Evolutionary conservation across 2,329 filamentous ascomycete genomes (phyloP), one percentile per base, ranked within the genome.

Genomic region (Cercospora sojina): DNA sequence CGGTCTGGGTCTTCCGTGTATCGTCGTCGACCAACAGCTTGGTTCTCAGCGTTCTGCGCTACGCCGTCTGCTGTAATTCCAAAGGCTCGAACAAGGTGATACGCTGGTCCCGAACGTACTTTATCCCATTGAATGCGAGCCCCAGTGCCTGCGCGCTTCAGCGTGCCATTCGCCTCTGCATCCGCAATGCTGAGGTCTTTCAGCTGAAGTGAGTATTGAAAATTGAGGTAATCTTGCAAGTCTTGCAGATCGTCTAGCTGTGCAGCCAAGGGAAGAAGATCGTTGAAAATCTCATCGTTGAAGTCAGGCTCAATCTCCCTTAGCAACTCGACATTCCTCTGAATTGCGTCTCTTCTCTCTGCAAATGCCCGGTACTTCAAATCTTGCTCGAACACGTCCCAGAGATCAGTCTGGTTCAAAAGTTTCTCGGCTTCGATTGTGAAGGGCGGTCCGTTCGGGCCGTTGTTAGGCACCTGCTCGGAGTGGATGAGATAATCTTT

Each of bases 201-300:
- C 58, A 98, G 83, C 77, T 96, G 88, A 3, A 88, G 83, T 4
- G 91, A 88, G 74, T 98, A 98, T 75, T 93, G 91, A 79, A 99
- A 99, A 75, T 98, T 93, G 62, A 98, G 83, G 74, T 98, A 98
- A 75, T 99, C 95, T 76, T 98, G 94, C 23, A 99, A 81, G 78
- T 99, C 95, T 77, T 99, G 95, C 18, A 99, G 85, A 77, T 99
- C 95, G 77, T 99, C 95, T 84, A 97, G 93, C 0, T 91, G 94
- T 4, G 87, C 87, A 3, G 93, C 93, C 65, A 88, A 84, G 0
- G 86, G 84, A n/a, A 95, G 86, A 84, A 97, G 89, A 71, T 93
- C 89, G 55, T 94, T 90, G 47, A 98, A 88, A 64, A 92, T 88
- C 1, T 83, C 76, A 75, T 98, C 95, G 25, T 88, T 81, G 20